Percentiles rank a stretch among this genome's conserved stretches.
These are phyloP conservation scores for Lasiodiplodia theobromae DNA, from an alignment of 2,329 filamentous ascomycete species.

Conservation along the genomic window DNA sequence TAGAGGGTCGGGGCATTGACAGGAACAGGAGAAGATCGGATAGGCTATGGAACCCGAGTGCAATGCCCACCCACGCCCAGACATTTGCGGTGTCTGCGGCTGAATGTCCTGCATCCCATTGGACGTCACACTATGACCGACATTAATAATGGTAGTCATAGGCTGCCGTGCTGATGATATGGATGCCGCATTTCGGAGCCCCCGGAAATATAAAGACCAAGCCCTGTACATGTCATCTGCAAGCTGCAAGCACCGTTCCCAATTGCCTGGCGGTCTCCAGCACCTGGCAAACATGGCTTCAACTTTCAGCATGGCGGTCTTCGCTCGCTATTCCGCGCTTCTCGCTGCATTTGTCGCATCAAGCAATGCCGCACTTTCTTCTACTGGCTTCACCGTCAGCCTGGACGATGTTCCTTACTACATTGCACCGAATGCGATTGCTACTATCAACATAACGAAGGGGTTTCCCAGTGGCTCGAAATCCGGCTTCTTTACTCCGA, in stretches of 20 bases:
- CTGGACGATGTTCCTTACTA: slow-evolving; percentile 51
- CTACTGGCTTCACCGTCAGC: slow-evolving; percentile 51
- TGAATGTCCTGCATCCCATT: slow-evolving; percentile 4
- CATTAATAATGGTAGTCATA: neutral
- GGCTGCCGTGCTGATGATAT: neutral
- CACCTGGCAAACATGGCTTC: neutral
- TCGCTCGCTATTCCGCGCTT: neutral
- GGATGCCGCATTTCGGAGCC: neutral
- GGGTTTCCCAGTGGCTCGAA: slow-evolving; percentile 35
- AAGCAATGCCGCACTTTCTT: slow-evolving; percentile 31
- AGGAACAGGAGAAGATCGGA: slow-evolving; percentile 26
- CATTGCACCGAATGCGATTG: slow-evolving; percentile 47
- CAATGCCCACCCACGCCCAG: neutral
- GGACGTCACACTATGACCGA: neutral
- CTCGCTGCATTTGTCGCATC: neutral
- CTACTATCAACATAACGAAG: slow-evolving; percentile 39
- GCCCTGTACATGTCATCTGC: neutral
- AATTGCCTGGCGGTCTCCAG: no score
- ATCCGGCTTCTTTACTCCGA: slow-evolving; percentile 43
- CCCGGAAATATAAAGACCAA: neutral
- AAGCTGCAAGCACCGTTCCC: neutral
- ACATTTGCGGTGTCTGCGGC: neutral
- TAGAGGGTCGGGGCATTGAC: slow-evolving; percentile 10
- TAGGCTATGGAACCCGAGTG: slow-evolving; percentile 8
- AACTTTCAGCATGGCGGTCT: neutral